These are phyloP conservation scores for Pseudogymnoascus sp. DNA, from an alignment of 2,329 filamentous ascomycete species.

Conservation along the genomic window DNA sequence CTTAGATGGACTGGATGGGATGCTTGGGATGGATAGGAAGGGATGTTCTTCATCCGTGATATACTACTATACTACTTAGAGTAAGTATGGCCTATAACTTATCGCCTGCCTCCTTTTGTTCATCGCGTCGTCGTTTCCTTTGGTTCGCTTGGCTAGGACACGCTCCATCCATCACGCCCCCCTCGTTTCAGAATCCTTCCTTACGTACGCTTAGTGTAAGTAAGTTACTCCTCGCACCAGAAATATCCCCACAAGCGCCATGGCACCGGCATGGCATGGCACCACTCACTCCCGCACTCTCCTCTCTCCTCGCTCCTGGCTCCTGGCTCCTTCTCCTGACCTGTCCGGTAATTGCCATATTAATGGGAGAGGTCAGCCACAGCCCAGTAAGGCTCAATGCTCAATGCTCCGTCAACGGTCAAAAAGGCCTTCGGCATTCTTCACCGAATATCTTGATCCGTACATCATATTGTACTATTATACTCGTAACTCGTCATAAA, in stretches of 20 bases:
- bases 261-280: neutral
- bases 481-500: neutral
- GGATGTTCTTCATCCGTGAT: neutral
- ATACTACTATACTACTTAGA: no score
- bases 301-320: no score
- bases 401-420: neutral
- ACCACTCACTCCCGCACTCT: neutral
- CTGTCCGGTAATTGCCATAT: neutral
- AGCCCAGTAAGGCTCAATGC: neutral
- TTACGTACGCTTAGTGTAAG: neutral
- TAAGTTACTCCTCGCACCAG: neutral
- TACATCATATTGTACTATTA: neutral
- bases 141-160: neutral
- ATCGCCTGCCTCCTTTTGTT: neutral
- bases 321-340: neutral
- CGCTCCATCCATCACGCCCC: neutral
- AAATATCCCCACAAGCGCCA: neutral
- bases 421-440: neutral
- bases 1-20: neutral
- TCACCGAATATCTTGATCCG: neutral
- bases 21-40: neutral
- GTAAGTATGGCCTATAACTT: neutral
- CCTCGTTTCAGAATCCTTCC: conserved; percentile 3
- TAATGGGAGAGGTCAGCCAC: neutral
- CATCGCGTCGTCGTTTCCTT: neutral